Evolutionary conservation across 1,139 yeast genomes (phyloP).

Genomic region (Suhomyces terraborum): DNA sequence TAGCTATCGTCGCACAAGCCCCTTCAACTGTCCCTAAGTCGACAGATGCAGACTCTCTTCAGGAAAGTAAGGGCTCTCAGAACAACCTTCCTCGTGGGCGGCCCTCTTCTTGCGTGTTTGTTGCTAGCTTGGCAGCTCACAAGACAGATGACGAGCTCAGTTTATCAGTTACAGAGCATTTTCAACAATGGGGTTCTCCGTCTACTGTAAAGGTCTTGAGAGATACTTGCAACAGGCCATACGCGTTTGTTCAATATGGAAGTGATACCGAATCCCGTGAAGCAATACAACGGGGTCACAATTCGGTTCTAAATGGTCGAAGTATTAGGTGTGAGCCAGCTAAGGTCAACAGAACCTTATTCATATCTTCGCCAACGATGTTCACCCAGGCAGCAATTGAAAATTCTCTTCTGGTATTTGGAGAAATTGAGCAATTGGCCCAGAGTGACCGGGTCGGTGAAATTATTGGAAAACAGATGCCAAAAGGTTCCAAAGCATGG

Average conservation of each 20-base stretch:
- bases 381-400: slow-evolving; percentile 36
- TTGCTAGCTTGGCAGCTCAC: slow-evolving; percentile 71
- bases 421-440: slow-evolving; percentile 71
- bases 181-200: slow-evolving; percentile 67
- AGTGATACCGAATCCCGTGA: slow-evolving; percentile 66
- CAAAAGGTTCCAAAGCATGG: slow-evolving; percentile 51
- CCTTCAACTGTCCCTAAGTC: neutral
- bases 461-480: slow-evolving; percentile 19
- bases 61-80: neutral
- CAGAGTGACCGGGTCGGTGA: slow-evolving; percentile 48
- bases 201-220: slow-evolving; percentile 81
- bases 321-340: slow-evolving; percentile 87
- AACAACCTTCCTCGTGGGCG: slow-evolving; percentile 27
- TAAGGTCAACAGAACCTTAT: slow-evolving; percentile 83
- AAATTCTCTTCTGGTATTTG: slow-evolving; percentile 51
- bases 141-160: slow-evolving; percentile 70
- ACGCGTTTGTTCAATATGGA: slow-evolving; percentile 88
- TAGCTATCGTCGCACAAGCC: too few species aligned
- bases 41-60: neutral
- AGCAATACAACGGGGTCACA: slow-evolving; percentile 73
- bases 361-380: slow-evolving; percentile 40
- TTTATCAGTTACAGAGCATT: slow-evolving; percentile 65
- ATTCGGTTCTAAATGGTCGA: slow-evolving; percentile 69
- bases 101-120: slow-evolving; percentile 88
- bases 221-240: slow-evolving; percentile 82